phyloP scores from a whole-genome alignment of 345 rosid species.

The Eucalyptus regnans region DNA sequence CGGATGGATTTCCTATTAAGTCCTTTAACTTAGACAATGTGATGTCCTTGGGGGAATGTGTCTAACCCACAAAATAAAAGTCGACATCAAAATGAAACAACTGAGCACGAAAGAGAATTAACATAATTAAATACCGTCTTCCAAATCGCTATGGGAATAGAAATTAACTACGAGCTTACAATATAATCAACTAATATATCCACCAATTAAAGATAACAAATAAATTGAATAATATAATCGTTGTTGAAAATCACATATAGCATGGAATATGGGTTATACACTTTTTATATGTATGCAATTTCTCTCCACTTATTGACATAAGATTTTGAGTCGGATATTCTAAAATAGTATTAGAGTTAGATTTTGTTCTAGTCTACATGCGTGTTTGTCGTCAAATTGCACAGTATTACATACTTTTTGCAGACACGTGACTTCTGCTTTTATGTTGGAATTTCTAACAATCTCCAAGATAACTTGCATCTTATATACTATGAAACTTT shows the following conservation, averaged over 20 bases:
- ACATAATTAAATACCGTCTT: too few species aligned
- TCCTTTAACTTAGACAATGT: too few species aligned
- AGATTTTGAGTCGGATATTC: too few species aligned
- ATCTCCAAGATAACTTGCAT: neutral
- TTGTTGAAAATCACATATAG: too few species aligned
- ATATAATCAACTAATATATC: too few species aligned
- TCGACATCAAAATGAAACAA: neutral
- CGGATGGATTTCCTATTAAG: neutral
- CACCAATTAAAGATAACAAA: too few species aligned
- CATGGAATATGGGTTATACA: neutral
- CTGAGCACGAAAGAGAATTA: neutral
- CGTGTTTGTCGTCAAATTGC: fast-evolving
- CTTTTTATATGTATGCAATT: too few species aligned
- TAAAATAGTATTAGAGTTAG: neutral
- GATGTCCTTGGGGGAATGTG: neutral
- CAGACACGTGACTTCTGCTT: neutral
- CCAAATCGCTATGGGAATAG: too few species aligned
- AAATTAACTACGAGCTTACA: too few species aligned
- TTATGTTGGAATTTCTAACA: too few species aligned
- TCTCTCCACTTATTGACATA: neutral
- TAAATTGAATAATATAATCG: too few species aligned
- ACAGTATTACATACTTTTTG: neutral
- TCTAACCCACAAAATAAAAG: neutral
- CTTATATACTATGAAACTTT: neutral
- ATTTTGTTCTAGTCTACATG: fast-evolving